phyloP scores from a whole-genome alignment of 306 rosid species.

The Lablab purpureus region DNA sequence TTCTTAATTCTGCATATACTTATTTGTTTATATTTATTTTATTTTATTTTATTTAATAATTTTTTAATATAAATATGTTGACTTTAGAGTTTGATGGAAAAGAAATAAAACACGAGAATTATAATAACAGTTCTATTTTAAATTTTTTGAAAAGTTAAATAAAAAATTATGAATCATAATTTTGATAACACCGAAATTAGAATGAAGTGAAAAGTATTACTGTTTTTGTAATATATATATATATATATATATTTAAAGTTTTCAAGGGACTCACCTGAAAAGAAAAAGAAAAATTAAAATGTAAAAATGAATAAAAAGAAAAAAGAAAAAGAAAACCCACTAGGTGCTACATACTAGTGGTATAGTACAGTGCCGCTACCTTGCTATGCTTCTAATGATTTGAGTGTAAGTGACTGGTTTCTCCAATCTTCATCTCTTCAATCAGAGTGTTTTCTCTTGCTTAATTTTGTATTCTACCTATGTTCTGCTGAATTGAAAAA shows the following conservation, averaged over 20 bases:
- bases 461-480: neutral
- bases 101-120: too few relatives aligned
- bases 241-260: too few relatives aligned
- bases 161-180: too few relatives aligned
- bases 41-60: too few relatives aligned
- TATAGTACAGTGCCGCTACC: neutral
- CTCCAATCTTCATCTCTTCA: slow-evolving; percentile 17
- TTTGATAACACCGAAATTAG: too few relatives aligned
- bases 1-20: too few relatives aligned
- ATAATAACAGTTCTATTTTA: neutral
- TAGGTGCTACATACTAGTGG: neutral
- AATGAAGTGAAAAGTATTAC: neutral
- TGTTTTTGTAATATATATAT: neutral
- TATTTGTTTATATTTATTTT: too few relatives aligned
- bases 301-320: too few relatives aligned
- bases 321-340: slow-evolving; percentile 10
- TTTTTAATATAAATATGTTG: too few relatives aligned
- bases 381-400: neutral
- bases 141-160: too few relatives aligned
- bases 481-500: slow-evolving; percentile 4
- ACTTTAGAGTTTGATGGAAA: too few relatives aligned
- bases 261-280: neutral
- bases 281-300: neutral
- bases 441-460: slow-evolving; percentile 28
- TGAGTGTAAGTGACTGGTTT: slow-evolving; percentile 14